Percentiles rank a stretch among this genome's conserved stretches.
These are phyloP conservation scores for Taphrina betulina DNA, from an alignment of 1,139 yeast species.

Conservation along the genomic window DNA sequence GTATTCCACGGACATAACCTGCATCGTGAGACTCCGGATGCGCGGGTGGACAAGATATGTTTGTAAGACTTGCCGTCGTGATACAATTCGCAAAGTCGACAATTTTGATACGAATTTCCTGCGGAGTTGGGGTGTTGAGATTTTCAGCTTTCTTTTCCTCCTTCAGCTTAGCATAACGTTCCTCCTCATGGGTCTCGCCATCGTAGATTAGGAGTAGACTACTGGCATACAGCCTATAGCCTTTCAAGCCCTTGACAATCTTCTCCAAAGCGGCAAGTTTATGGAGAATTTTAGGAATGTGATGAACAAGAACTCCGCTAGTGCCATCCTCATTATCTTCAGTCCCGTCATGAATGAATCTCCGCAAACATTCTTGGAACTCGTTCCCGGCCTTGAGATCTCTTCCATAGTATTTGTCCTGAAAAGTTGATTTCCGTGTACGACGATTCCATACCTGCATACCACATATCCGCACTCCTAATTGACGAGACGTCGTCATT, in stretches of 20 bases:
- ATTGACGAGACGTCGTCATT: conserved; percentile 70
- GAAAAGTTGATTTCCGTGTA: conserved; percentile 55
- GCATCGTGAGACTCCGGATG: conserved; percentile 64
- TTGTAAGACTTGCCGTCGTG: conserved; percentile 57
- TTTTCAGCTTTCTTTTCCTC: conserved; percentile 12
- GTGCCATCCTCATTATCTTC: conserved; percentile 51
- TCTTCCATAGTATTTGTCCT: conserved; percentile 93
- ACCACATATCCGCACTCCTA: conserved; percentile 95
- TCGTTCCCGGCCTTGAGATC: conserved; percentile 68
- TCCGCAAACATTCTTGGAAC: conserved; percentile 68
- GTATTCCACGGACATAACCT: conserved; percentile 83
- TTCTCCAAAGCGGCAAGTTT: conserved; percentile 59
- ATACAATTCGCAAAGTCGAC: conserved; percentile 96
- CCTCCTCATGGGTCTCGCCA: conserved; percentile 48
- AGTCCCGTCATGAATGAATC: conserved; percentile 77
- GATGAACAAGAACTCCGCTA: conserved; percentile 50
- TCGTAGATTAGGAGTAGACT: conserved; percentile 87
- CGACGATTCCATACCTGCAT: conserved; percentile 75
- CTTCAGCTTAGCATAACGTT: conserved; percentile 11
- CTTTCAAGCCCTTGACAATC: conserved; percentile 58
- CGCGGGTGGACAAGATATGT: conserved; percentile 59
- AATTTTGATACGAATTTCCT: conserved; percentile 59
- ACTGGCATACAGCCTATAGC: conserved; percentile 92
- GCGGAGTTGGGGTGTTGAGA: conserved; percentile 9
- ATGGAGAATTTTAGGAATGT: conserved; percentile 64